Conservation (phyloP, 768 basidiomycete species). For the Tylopilus plumbeoviolaceoides region DNA sequence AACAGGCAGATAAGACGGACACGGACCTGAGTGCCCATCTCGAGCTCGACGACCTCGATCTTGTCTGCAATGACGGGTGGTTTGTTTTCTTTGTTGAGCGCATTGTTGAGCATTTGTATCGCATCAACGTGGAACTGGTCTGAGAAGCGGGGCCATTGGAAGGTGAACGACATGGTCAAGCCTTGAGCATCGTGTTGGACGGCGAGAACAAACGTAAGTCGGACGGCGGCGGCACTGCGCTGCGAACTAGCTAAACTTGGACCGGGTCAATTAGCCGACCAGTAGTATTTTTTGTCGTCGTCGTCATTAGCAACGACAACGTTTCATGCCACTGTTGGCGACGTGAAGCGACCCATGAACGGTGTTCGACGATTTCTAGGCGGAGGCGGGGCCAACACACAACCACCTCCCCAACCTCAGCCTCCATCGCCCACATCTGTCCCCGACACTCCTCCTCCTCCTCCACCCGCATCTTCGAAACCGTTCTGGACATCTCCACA, state of each 20-base stretch:
- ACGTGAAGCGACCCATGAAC: slow-evolving; percentile 47
- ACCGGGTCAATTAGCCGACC: slow-evolving; percentile 3
- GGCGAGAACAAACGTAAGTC: slow-evolving; percentile 15
- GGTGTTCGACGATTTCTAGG: slow-evolving; percentile 65
- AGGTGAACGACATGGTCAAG: slow-evolving; percentile 73
- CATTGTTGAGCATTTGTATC: slow-evolving; percentile 93
- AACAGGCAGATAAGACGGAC: background rate
- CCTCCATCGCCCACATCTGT: slow-evolving; percentile 5
- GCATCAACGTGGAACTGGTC: slow-evolving; percentile 97
- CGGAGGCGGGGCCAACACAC: slow-evolving; percentile 37
- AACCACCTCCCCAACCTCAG: slow-evolving; percentile 19
- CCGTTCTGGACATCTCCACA: slow-evolving; percentile 44
- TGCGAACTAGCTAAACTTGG: background rate
- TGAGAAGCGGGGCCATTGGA: slow-evolving; percentile 96
- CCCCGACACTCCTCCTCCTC: slow-evolving; percentile 23
- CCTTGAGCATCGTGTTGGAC: slow-evolving; percentile 21
- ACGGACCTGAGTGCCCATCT: slow-evolving; percentile 94
- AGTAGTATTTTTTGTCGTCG: background rate
- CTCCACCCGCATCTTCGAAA: slow-evolving; percentile 27
- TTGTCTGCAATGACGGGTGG: slow-evolving; percentile 96
- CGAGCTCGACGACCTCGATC: slow-evolving; percentile 97
- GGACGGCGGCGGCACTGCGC: background rate
- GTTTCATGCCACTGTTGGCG: slow-evolving; percentile 19
- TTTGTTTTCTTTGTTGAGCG: slow-evolving; percentile 95
- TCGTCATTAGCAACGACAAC: slow-evolving; percentile 9